These are phyloP conservation scores for Globisporangium sylvaticum DNA, from an alignment of 352 stramenopile species.

Conservation along the genomic window DNA sequence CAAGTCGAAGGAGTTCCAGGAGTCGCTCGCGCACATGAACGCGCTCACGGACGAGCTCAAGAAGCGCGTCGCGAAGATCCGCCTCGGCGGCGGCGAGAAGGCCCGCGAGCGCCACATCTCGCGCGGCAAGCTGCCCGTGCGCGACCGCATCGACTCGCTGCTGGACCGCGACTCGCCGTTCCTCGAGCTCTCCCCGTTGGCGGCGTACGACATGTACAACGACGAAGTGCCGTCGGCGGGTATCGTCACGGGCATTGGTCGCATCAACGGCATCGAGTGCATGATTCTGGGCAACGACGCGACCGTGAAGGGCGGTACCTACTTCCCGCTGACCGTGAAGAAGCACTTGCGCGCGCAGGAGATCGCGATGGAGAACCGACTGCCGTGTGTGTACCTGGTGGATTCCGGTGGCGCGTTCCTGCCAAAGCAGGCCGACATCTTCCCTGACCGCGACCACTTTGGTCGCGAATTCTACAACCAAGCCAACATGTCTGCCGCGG, in stretches of 20 bases:
- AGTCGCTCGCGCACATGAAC: slow-evolving; percentile 56
- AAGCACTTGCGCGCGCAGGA: slow-evolving; percentile 95
- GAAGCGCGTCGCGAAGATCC: slow-evolving; percentile 35
- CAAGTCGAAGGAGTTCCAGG: slow-evolving; percentile 55
- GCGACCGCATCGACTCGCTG: slow-evolving; percentile 94
- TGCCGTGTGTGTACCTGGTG: slow-evolving; percentile 98
- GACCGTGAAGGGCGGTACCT: slow-evolving; percentile 97
- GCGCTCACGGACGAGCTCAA: slow-evolving; percentile 44
- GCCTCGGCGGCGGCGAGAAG: slow-evolving; percentile 60
- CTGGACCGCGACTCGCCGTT: slow-evolving; percentile 94
- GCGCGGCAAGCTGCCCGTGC: slow-evolving; percentile 76
- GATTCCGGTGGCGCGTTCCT: slow-evolving; percentile 95
- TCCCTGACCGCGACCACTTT: slow-evolving; percentile 96
- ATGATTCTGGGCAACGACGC: slow-evolving; percentile 99
- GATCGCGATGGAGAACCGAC: slow-evolving; percentile 93
- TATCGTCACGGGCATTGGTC: slow-evolving; percentile 89
- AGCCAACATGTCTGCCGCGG: slow-evolving; percentile 91
- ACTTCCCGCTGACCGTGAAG: slow-evolving; percentile 98
- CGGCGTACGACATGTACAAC: slow-evolving; percentile 84
- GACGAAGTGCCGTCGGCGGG: slow-evolving; percentile 78
- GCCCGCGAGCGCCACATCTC: slow-evolving; percentile 69
- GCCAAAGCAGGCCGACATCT: slow-evolving; percentile 95
- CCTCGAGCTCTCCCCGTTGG: slow-evolving; percentile 93
- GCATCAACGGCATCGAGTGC: slow-evolving; percentile 84
- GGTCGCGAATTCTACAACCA: slow-evolving; percentile 99